Evolutionary conservation across 2,329 filamentous ascomycete species (phyloP), one percentile per base, ranked within the genome.

Genomic region (Botrytis fragariae): DNA sequence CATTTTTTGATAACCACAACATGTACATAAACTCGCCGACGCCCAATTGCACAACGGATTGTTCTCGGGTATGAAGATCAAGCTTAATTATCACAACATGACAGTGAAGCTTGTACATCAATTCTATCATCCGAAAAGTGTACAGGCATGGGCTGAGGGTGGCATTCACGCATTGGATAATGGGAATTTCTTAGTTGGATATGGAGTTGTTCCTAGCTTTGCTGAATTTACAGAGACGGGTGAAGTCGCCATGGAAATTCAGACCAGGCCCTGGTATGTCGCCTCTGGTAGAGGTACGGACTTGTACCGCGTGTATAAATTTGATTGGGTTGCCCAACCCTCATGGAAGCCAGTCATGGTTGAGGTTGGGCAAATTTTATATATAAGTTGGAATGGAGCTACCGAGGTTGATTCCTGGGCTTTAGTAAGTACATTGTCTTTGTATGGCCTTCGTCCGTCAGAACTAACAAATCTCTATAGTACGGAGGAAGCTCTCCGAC

Each of bases 121-220:
- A 39, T 86, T 83, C 77, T 78, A 80, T 62, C 82, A 84, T 64
- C 81, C 83, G 0, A 72, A 79, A 61, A 76, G 79, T 2, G 79
- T 86, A 42, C 80, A 82, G 25, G 82, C 81, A 20, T 81, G 81
- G 54, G 85, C 84, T 3, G 84, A 86, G 74, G 84, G 84, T 25
- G 85, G 83, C 59, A 80, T 83, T 73, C 84, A 86, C 73, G 74
- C 83, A 18, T 79, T 86, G 10, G 82, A 83, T 32, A 84, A 82
- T 65, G 83, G 82, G 14, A 86, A 87, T 75, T 81, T 83, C 3
- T 79, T 88, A 22, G 81, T 87, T 14, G 85, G 84, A 42, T 88
- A 84, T 82, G 85, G 87, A 18, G 84, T 85, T n/a, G 82, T 82
- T 20, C 84, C 86, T 1, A 83, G 84, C 0, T 84, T 84, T 72